Conservation (phyloP, 208 protist species). For the Leishmania mexicana region DNA sequence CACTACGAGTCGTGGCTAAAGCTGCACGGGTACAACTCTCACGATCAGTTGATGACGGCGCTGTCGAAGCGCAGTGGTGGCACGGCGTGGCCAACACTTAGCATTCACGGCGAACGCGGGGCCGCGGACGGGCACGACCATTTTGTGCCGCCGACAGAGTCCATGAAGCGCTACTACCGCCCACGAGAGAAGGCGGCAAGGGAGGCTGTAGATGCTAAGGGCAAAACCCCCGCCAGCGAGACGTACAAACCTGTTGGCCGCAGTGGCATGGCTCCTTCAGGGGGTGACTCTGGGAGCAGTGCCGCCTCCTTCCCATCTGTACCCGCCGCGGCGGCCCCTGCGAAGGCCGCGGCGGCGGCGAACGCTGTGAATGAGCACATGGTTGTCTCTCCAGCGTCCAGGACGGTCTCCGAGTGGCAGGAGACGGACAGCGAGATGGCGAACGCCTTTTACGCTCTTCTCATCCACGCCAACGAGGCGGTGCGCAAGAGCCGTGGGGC, state of each 20-base stretch:
- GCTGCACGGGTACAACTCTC: conserved; percentile 52
- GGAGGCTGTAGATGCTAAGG: neutral
- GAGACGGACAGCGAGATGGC: neutral
- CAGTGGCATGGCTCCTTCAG: neutral
- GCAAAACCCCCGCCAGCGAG: neutral
- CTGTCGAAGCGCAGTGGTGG: conserved; percentile 39
- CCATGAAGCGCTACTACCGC: conserved; percentile 20
- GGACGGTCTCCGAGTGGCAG: neutral
- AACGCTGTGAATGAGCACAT: neutral
- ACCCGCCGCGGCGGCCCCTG: neutral
- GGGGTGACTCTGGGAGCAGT: neutral
- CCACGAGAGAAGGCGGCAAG: neutral
- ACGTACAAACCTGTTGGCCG: neutral
- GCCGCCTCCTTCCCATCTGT: neutral
- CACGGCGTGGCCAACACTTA: conserved; percentile 29
- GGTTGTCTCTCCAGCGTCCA: conserved; percentile 1
- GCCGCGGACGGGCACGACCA: conserved; percentile 16
- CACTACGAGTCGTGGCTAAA: conserved; percentile 79
- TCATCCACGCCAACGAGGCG: conserved; percentile 1
- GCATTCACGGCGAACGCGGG: conserved; percentile 8
- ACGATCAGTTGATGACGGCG: conserved; percentile 57
- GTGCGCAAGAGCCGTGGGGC: neutral
- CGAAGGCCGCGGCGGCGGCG: neutral
- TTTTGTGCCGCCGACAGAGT: conserved; percentile 45
- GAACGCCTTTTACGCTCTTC: conserved; percentile 6